A percentile compares a stretch with the other conserved stretches of the same genome.
phyloP scores from a whole-genome alignment of 345 rosid genomes.

The Salix caprea region DNA sequence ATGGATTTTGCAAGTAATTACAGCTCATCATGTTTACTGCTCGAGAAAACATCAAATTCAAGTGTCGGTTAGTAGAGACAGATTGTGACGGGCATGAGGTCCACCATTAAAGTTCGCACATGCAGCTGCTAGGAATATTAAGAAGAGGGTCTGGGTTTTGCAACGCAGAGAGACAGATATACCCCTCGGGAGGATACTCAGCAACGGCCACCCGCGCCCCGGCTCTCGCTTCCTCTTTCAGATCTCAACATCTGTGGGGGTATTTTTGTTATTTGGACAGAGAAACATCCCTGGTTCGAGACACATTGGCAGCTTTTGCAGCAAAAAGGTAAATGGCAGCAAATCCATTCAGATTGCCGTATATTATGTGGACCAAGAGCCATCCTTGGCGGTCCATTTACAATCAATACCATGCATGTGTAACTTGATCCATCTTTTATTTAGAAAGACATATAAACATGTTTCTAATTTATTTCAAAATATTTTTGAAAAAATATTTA shows the following conservation, averaged over 20 bases:
- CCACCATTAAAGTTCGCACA: slow-evolving; percentile 42
- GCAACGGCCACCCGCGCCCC: slow-evolving; percentile 28
- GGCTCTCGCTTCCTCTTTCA: neutral
- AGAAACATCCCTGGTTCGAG: too few species aligned
- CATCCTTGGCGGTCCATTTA: slow-evolving; percentile 3
- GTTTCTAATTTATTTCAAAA: too few species aligned
- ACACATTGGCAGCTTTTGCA: slow-evolving; percentile 25
- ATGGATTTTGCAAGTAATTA: neutral
- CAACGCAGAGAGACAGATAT: slow-evolving; percentile 7
- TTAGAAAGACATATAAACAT: too few species aligned
- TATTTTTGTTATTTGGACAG: neutral
- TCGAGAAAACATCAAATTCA: slow-evolving; percentile 1
- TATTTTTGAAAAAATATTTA: too few species aligned
- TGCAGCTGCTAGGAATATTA: slow-evolving; percentile 37
- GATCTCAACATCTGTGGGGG: slow-evolving; percentile 7
- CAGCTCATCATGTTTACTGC: neutral
- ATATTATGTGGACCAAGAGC: neutral
- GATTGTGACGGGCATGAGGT: slow-evolving; percentile 28
- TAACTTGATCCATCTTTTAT: too few species aligned
- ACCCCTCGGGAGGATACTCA: slow-evolving; percentile 26
- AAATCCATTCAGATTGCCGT: neutral
- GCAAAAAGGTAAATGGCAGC: neutral
- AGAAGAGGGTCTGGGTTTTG: neutral
- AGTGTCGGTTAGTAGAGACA: slow-evolving; percentile 26
- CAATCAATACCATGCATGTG: neutral